Percentiles rank a stretch among this genome's conserved stretches.
Conservation (phyloP, 306 rosid genomes). For the Quercus engelmannii region DNA sequence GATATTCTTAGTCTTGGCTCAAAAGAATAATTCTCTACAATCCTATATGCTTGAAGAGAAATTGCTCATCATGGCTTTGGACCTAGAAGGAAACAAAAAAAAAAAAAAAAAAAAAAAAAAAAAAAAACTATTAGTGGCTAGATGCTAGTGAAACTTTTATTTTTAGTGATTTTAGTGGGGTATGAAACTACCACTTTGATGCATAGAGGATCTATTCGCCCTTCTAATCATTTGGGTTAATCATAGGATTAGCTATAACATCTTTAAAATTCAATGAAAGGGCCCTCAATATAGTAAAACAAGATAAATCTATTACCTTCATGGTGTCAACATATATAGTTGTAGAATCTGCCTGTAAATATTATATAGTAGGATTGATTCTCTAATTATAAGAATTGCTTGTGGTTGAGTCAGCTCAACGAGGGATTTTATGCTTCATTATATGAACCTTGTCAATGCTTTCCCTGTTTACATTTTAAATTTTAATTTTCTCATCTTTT, state of each 20-base stretch:
- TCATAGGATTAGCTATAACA: conserved; percentile 1
- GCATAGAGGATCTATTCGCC: conserved; percentile 22
- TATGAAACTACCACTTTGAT: neutral
- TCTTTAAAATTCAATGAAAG: conserved; percentile 13
- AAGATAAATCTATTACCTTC: neutral
- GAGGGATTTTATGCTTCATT: neutral
- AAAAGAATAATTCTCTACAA: neutral
- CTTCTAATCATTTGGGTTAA: conserved; percentile 30
- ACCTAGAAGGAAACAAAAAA: neutral
- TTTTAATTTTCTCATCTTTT: too few relatives aligned
- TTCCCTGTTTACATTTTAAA: neutral
- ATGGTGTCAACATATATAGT: neutral
- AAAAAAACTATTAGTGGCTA: neutral
- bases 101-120: neutral
- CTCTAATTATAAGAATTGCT: neutral
- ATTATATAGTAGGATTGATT: neutral
- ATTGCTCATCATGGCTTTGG: neutral
- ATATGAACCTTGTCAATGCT: neutral
- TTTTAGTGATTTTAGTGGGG: conserved; percentile 20
- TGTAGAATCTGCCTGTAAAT: too few relatives aligned
- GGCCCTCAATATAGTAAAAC: neutral
- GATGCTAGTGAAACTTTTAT: neutral
- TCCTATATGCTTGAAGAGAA: neutral
- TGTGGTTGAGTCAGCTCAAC: neutral
- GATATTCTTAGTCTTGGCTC: neutral